These are phyloP conservation scores for Metschnikowia picachoensis DNA, from an alignment of 805 yeast genomes.

Conservation along the genomic window DNA sequence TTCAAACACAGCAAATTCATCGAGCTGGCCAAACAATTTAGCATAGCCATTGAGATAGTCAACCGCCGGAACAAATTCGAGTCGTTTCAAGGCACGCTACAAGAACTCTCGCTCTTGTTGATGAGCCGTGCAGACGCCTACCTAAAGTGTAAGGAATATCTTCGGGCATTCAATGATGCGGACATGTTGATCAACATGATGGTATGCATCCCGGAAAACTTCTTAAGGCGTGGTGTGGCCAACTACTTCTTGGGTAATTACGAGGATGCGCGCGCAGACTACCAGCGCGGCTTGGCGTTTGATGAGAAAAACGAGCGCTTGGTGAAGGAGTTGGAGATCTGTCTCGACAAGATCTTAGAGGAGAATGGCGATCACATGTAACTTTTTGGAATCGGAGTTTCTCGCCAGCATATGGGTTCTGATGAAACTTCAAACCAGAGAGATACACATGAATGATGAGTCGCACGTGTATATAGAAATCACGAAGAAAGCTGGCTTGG, in stretches of 20 bases:
- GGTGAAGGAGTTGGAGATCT: slow-evolving; percentile 43
- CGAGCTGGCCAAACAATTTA: slow-evolving; percentile 62
- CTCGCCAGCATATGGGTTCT: no score
- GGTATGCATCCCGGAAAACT: slow-evolving; percentile 62
- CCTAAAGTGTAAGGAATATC: slow-evolving; percentile 48
- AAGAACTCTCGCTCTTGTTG: slow-evolving; percentile 61
- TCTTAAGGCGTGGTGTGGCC: slow-evolving; percentile 67
- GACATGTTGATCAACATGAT: slow-evolving; percentile 61
- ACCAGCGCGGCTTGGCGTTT: slow-evolving; percentile 72
- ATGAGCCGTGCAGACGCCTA: slow-evolving; percentile 71
- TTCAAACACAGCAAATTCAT: slow-evolving; percentile 51
- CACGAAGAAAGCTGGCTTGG: no score
- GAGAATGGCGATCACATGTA: slow-evolving; percentile 54
- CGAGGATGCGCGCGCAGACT: slow-evolving; percentile 58
- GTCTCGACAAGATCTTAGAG: slow-evolving; percentile 46
- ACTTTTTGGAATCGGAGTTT: not conserved
- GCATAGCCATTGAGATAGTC: slow-evolving; percentile 65
- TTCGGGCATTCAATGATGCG: slow-evolving; percentile 65
- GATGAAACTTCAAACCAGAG: no score
- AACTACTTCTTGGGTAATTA: slow-evolving; percentile 58
- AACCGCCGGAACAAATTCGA: slow-evolving; percentile 69
- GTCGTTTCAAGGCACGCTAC: slow-evolving; percentile 65
- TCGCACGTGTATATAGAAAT: no score
- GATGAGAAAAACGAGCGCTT: slow-evolving; percentile 50
- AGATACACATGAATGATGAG: no score